Conservation (phyloP, 306 rosid species). For the Prunus dulcis region DNA sequence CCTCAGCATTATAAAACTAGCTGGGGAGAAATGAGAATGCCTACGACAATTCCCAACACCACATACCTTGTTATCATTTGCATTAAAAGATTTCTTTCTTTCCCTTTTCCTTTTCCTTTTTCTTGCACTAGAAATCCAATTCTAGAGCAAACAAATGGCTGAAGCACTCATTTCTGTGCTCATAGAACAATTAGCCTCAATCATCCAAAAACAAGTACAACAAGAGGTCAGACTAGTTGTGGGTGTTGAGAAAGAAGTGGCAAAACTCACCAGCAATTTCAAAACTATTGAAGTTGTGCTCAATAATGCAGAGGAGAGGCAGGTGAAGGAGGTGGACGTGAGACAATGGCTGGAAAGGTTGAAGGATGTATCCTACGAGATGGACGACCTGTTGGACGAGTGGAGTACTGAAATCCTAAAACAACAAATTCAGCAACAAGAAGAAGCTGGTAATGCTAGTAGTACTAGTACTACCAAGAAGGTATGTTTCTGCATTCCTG, state of each 20-base stretch:
- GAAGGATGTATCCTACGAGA: too few relatives aligned
- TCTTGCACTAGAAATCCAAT: background rate
- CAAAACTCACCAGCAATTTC: background rate
- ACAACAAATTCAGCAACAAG: background rate
- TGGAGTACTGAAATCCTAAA: constrained; percentile 16
- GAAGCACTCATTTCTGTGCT: constrained; percentile 2
- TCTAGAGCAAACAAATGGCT: background rate
- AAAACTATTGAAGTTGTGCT: background rate
- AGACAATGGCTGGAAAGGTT: background rate
- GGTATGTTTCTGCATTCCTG: constrained; percentile 6
- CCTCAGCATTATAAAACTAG: too few relatives aligned
- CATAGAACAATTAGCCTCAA: background rate
- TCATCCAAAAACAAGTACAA: background rate
- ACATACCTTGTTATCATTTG: background rate
- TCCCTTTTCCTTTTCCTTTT: background rate
- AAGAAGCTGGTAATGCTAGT: background rate
- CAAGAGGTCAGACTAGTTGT: background rate
- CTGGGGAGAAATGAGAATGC: background rate
- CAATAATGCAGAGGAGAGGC: constrained; percentile 13
- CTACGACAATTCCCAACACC: background rate
- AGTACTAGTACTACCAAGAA: background rate
- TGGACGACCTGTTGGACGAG: background rate
- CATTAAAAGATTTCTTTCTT: background rate
- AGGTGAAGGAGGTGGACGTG: background rate
- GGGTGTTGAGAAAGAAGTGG: constrained; percentile 3